phyloP scores from a whole-genome alignment of 371 early-diverging fungal species.

The Fennellomyces sp. region DNA sequence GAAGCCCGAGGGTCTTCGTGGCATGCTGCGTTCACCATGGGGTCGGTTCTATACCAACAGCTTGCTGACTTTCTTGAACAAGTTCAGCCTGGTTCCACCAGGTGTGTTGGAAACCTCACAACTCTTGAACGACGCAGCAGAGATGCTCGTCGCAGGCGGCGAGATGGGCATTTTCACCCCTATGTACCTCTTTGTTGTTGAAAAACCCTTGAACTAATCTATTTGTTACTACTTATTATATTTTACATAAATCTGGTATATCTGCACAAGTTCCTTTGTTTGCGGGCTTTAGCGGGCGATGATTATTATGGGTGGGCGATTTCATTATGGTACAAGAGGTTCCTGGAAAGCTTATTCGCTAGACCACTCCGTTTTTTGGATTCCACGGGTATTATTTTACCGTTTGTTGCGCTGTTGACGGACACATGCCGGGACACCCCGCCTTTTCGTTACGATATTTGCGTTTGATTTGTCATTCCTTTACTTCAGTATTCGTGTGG shows the following conservation, averaged over 20 bases:
- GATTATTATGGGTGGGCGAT: too few species aligned
- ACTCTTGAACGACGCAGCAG: constrained; percentile 72
- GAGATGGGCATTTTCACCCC: constrained; percentile 78
- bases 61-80: constrained; percentile 62
- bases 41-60: constrained; percentile 64
- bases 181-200: constrained; percentile 80
- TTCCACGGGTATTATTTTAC: too few species aligned
- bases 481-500: too few species aligned
- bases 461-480: too few species aligned
- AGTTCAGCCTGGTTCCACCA: constrained; percentile 67
- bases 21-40: constrained; percentile 50
- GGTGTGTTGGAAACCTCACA: constrained; percentile 73
- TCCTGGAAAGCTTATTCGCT: too few species aligned
- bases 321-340: too few species aligned
- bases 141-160: constrained; percentile 72
- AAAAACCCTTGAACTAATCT: constrained; percentile 58
- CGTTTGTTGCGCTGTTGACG: too few species aligned
- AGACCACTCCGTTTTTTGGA: too few species aligned
- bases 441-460: too few species aligned
- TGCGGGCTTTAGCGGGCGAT: neutral
- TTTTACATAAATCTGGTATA: neutral
- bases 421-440: too few species aligned
- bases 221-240: neutral
- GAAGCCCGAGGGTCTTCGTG: constrained; percentile 49
- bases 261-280: neutral